A percentile compares a stretch with the other conserved stretches of the same genome.
phyloP scores from a whole-genome alignment of 192 early-diverging fungal genomes.

The Coemansia sp. region DNA sequence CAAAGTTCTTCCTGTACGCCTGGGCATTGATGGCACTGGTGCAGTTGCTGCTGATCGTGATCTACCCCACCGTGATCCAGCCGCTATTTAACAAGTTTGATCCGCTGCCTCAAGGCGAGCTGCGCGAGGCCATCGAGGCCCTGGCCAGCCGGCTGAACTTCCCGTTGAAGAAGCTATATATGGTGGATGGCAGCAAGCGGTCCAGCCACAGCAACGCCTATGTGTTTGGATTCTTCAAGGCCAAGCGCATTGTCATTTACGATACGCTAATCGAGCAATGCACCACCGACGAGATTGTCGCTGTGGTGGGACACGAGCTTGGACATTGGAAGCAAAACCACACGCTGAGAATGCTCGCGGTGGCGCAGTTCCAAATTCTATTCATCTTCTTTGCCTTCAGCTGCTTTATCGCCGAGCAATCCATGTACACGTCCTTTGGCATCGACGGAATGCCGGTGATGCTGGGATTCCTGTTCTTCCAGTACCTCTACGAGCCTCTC shows the following conservation, averaged over 20 bases:
- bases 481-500: conserved; percentile 78
- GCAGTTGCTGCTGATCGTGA: conserved; percentile 70
- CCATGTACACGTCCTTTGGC: conserved; percentile 86
- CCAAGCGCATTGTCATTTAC: conserved; percentile 94
- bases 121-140: conserved; percentile 75
- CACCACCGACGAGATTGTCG: conserved; percentile 81
- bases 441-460: conserved; percentile 72
- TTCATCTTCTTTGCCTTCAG: conserved; percentile 74
- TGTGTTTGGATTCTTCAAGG: conserved; percentile 93
- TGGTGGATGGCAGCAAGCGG: conserved; percentile 93
- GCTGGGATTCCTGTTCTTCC: conserved; percentile 90
- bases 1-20: conserved; percentile 85
- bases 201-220: conserved; percentile 94
- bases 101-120: conserved; percentile 76
- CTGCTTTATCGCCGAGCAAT: conserved; percentile 66
- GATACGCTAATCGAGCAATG: conserved; percentile 90
- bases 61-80: conserved; percentile 94
- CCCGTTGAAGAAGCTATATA: conserved; percentile 89
- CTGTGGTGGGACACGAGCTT: conserved; percentile 94
- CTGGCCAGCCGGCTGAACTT: conserved; percentile 81
- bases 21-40: conserved; percentile 83
- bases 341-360: conserved; percentile 68
- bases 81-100: conserved; percentile 97
- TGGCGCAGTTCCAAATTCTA: conserved; percentile 76
- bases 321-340: conserved; percentile 94